phyloP scores from a whole-genome alignment of 1,284 basidiomycete genomes.

The Somion occarium region DNA sequence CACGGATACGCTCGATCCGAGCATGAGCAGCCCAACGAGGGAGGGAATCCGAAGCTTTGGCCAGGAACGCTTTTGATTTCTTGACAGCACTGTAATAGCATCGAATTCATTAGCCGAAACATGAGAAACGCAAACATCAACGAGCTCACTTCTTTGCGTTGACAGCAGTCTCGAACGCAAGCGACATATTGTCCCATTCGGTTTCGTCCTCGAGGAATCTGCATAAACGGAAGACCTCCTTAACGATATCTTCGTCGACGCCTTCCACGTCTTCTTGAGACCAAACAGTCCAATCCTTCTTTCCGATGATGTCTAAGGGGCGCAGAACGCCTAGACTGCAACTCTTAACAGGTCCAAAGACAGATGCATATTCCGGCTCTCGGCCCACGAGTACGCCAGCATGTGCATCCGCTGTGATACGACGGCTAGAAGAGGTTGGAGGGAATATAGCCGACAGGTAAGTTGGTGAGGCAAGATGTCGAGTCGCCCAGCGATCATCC shows the following conservation, averaged over 20 bases:
- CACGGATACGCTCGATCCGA: conserved; percentile 70
- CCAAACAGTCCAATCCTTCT: conserved; percentile 43
- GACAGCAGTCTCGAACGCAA: conserved; percentile 66
- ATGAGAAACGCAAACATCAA: conserved; percentile 5
- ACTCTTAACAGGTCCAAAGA: conserved; percentile 62
- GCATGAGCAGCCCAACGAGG: conserved; percentile 81
- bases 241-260: conserved; percentile 43
- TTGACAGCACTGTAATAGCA: conserved; percentile 55
- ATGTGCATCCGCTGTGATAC: conserved; percentile 48
- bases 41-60: conserved; percentile 60
- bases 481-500: conserved; percentile 65
- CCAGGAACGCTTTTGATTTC: conserved; percentile 68
- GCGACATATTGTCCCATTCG: conserved; percentile 58
- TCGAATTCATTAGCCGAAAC: conserved; percentile 9
- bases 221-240: conserved; percentile 57
- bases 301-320: conserved; percentile 47
- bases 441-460: conserved; percentile 55
- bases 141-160: conserved; percentile 53
- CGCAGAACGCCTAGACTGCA: conserved; percentile 54
- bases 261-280: conserved; percentile 40
- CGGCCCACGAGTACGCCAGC: conserved; percentile 63
- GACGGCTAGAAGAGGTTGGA: conserved; percentile 17
- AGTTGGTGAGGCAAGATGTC: conserved; percentile 36
- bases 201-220: conserved; percentile 40
- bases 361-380: conserved; percentile 53